phyloP scores from a whole-genome alignment of 176 grass and related monocot genomes.

The Zizania latifolia region DNA sequence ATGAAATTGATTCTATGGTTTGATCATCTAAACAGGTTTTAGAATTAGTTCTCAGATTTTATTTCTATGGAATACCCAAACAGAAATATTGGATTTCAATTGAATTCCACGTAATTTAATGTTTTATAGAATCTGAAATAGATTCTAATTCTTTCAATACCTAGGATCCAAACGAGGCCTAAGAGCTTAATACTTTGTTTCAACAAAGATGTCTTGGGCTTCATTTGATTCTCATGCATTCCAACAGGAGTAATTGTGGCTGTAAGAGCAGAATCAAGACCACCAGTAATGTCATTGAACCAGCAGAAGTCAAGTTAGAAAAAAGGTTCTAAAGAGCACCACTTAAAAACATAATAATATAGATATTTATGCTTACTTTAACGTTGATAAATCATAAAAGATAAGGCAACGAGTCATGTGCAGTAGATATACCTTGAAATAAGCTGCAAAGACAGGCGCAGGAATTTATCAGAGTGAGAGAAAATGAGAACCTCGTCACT shows the following conservation, averaged over 20 bases:
- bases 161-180: no score
- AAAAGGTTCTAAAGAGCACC: neutral
- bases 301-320: slow-evolving; percentile 14
- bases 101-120: no score
- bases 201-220: slow-evolving; percentile 39
- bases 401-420: neutral
- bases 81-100: no score
- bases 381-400: slow-evolving; percentile 23
- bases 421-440: slow-evolving; percentile 62
- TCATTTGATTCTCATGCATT: slow-evolving; percentile 38
- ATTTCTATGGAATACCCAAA: no score
- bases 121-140: no score
- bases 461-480: slow-evolving; percentile 89
- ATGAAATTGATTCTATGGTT: no score
- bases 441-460: slow-evolving; percentile 91
- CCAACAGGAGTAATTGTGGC: slow-evolving; percentile 48
- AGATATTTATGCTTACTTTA: slow-evolving; percentile 54
- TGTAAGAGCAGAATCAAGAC: slow-evolving; percentile 71
- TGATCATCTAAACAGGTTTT: no score
- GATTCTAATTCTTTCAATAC: no score
- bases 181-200: slow-evolving; percentile 82
- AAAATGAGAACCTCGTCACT: slow-evolving; percentile 89
- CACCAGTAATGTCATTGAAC: slow-evolving; percentile 80
- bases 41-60: no score
- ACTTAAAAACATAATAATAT: neutral